phyloP scores from a whole-genome alignment of 2,329 filamentous ascomycete species.

The Cladobotryum mycophilum region DNA sequence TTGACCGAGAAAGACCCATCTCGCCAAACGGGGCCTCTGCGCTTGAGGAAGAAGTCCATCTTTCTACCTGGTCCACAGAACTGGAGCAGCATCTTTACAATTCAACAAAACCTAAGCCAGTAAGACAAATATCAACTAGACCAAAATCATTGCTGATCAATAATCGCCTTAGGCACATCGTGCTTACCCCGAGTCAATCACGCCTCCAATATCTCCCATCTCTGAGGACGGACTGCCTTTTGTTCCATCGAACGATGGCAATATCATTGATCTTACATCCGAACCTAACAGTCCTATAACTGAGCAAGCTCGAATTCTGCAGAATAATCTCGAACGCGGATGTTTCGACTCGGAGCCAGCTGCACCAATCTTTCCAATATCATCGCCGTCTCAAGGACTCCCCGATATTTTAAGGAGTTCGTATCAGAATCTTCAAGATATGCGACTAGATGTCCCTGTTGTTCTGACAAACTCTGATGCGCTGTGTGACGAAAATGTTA shows the following conservation, averaged over 20 bases:
- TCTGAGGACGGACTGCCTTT: conserved; percentile 16
- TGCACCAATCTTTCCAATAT: conserved; percentile 8
- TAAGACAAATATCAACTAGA: neutral
- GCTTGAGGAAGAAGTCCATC: neutral
- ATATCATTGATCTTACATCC: conserved; percentile 24
- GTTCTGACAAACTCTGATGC: conserved; percentile 14
- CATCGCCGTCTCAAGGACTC: conserved; percentile 11
- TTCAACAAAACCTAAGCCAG: neutral
- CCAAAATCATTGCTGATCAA: neutral
- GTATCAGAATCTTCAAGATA: neutral
- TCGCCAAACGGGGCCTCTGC: neutral
- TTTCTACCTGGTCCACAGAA: neutral
- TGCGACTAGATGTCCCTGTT: conserved; percentile 21
- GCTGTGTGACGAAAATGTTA: neutral
- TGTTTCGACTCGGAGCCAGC: conserved; percentile 18
- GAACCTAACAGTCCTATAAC: conserved; percentile 24
- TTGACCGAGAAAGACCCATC: conserved; percentile 18
- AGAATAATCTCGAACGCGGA: conserved; percentile 8
- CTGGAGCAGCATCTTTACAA: neutral
- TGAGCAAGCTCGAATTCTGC: conserved; percentile 1
- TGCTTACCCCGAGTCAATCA: conserved; percentile 15
- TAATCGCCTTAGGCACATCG: neutral
- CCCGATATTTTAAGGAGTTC: neutral
- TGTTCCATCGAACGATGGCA: conserved; percentile 15
- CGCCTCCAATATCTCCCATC: conserved; percentile 23